Evolutionary conservation across 768 basidiomycete genomes (phyloP), one percentile per base, ranked within the genome.

Genomic region (Mycena metata): DNA sequence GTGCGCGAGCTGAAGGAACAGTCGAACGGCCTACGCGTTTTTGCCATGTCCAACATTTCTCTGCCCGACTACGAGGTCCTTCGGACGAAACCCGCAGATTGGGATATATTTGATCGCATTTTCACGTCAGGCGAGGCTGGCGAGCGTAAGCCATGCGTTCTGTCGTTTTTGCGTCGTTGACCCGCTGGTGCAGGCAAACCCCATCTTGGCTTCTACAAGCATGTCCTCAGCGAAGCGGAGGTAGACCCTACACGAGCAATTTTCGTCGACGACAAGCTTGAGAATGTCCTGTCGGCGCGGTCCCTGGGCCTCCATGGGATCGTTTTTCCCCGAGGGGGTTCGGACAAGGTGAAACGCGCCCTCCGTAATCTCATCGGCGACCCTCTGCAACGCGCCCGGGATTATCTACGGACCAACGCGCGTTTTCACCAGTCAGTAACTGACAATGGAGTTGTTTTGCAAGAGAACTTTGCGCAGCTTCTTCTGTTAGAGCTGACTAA

Each of bases 1-100:
- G 83, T 89, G 45, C 80, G 80, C 3, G 81, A 86, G 55, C 78
- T 89, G 46, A 85, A 85, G 67, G 67, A 70, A 8, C 77, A 82
- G 62, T 78, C 79, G 3, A 62, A 76, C 13, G 77, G 75, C 8
- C 74, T 87, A 2, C 79, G 75, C 16, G 80, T 89, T 41, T 87
- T 83, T 58, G 88, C 87, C 36, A 87, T 88, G 85, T 88, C 86
- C 41, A 90, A 90, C 75, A 88, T 90, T 30, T 87, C 88, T 19
- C 70, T 78, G 0, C 85, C 86, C 11, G 88, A 89, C 70, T 87
- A 83, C 71, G 79, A 79, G 45, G 78, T 84, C 4, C 79, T 88
- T 17, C 82, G 76, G 50, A 80, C 76, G n/a, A 86, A 82, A 39
- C 75, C 80, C 5, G 85, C 80, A 11, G 83, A 86, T 66, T 89